Base-by-base conservation (phyloP, 2,329 filamentous ascomycete species). In the Pseudomassariella vexata region DNA sequence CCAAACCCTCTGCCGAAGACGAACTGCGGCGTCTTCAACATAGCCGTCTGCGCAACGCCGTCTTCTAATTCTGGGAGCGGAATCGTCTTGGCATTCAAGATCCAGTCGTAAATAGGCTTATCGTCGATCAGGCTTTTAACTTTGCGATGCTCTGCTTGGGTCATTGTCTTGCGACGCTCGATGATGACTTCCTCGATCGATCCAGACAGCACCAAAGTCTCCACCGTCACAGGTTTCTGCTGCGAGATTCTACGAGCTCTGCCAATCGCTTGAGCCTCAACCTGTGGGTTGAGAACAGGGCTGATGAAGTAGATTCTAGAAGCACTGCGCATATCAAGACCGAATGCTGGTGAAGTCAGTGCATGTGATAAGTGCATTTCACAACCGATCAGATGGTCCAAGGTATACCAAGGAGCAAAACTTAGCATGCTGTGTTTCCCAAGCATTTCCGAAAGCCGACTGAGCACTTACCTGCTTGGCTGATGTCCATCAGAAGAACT, bases 211-310 rank as follows among this genome's bases (percentile, higher is more conserved):
- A 95, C 82, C 2, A 95, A 62, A 0, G 88, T 95, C 60, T 95
- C 87, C 0, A 95, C 89, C 7, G 76, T 77, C 0, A 95, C 89
- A 0, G 79, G 75, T 38, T 75, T 80, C 33, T 66, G 79, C 55
- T 95, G 89, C 9, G 87, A 88, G 46, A 95, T 94, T 9, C 90
- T 74, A 44, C 94, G 83, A 0, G 85, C 87, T 50, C 90, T 80
- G 38, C 94, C 94, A 41, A 95, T 86, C 0, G 90, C 90, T 56
- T 96, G 90, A 2, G 85, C 87, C 54, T 94, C 85, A 1, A 94
- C 73, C 41, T 85, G 76, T 0, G 87, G 87, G 32, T 89, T 84
- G 53, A 92, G 82, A 9, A 94, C 85, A 0, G 90, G 89, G 41
- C 83, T 90, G 34, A 94, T 73, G 41, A 96, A 95, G 57, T 88